Evolutionary conservation across 1,139 yeast genomes (phyloP).

Genomic region (Yamadazyma songkhlaensis): DNA sequence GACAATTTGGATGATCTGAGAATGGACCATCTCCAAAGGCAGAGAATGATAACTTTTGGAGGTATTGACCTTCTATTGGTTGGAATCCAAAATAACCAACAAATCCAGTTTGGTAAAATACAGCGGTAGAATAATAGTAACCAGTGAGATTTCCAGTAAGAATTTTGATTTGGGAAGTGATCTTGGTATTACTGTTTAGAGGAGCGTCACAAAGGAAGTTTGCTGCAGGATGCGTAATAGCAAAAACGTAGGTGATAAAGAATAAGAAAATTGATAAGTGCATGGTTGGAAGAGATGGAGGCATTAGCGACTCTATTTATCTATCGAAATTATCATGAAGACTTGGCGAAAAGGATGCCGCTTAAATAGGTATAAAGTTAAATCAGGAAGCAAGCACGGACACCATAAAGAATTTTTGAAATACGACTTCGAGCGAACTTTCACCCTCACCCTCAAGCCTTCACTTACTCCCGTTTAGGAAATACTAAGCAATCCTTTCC

Average conservation of each 20-base stretch:
- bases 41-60: constrained; percentile 2
- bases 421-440: too few relatives aligned
- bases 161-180: neutral
- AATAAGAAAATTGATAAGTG: neutral
- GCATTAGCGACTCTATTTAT: too few relatives aligned
- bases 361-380: too few relatives aligned
- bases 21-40: constrained; percentile 9
- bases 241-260: neutral
- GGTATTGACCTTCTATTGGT: constrained; percentile 3
- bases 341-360: too few relatives aligned
- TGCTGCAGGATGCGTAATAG: neutral
- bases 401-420: too few relatives aligned
- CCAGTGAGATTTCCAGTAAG: constrained; percentile 5
- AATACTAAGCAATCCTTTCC: too few relatives aligned
- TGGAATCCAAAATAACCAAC: constrained; percentile 6
- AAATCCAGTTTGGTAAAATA: neutral
- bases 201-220: neutral
- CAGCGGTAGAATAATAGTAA: constrained; percentile 4
- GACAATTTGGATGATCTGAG: constrained; percentile 6
- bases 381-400: too few relatives aligned
- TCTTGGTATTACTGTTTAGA: neutral
- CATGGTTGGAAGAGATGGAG: too few relatives aligned
- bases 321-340: too few relatives aligned
- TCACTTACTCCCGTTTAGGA: too few relatives aligned
- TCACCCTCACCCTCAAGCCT: too few relatives aligned